Base-by-base conservation (phyloP, 129 eudicot genomes). In the Gnaphalium uliginosum region DNA sequence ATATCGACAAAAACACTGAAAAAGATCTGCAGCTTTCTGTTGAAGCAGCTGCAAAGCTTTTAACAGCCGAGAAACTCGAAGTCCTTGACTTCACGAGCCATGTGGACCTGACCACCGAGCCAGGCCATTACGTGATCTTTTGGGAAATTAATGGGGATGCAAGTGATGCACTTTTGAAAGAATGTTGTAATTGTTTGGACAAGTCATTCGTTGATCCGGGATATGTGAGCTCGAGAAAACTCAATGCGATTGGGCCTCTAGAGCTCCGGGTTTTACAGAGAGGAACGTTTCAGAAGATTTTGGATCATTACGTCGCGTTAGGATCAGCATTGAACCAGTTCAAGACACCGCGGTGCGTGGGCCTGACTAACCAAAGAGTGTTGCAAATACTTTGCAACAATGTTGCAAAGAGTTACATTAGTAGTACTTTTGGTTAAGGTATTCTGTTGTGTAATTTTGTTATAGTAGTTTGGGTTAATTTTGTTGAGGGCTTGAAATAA, bases 1-100 rank as follows among this genome's bases (percentile, higher is more conserved):
- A 93, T 84, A 90, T 93, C 5, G 98, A 93, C 78, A 93, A 93
- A 78, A 93, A 93, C 86, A 90, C 98, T 0, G 98, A 93, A 74
- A 93, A 88, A 78, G 98, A 93, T 62, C 53, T 93, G 6, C 98
- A 93, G 37, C 58, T 79, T 8, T 73, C 98, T 0, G 96, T 93
- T 4, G 96, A 90, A 79, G 76, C 91, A 11, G 92, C 96, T 5
- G 85, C 83, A 25, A 88, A 88, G 69, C 72, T 87, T 8, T 73
- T 93, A 8, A 72, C 85, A 0, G 76, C 37, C 4, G 89, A 85
- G 53, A 75, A 75, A 50, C 79, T 75, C 0, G 79, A 75, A 22
- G 51, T 75, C 10, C 23, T 75, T 30, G 98, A 93, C 75, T 93
- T 93, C 78, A 87, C 98, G 1, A 93, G 98, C 82, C 85, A 70